These are phyloP conservation scores for Paraphoma chrysanthemicola DNA, from an alignment of 2,329 filamentous ascomycete genomes.

Conservation along the genomic window DNA sequence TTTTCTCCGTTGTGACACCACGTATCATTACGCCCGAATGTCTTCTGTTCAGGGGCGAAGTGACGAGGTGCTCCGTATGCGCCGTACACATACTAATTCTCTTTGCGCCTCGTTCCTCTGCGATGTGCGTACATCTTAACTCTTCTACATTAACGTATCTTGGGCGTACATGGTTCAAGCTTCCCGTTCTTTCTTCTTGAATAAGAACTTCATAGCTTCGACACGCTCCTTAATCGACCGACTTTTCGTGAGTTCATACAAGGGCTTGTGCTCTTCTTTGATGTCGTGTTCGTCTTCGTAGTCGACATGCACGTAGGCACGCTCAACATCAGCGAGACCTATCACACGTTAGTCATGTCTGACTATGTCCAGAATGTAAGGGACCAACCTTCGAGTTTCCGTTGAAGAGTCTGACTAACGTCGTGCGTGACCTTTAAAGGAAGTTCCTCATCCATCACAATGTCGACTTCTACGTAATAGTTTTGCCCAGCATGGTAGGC, in stretches of 20 bases:
- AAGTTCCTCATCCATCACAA: conserved; percentile 64
- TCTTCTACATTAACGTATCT: background rate
- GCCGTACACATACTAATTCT: too few relatives aligned
- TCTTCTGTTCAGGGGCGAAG: too few relatives aligned
- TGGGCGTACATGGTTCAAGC: background rate
- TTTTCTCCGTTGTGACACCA: too few relatives aligned
- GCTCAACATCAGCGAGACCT: conserved; percentile 49
- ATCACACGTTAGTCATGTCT: conserved; percentile 11
- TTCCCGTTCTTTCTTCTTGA: conserved; percentile 22
- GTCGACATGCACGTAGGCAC: conserved; percentile 60
- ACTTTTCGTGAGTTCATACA: conserved; percentile 43
- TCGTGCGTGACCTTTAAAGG: conserved; percentile 66
- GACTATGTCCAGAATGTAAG: background rate
- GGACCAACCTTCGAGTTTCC: conserved; percentile 63
- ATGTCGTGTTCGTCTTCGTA: conserved; percentile 52
- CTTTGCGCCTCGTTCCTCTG: too few relatives aligned
- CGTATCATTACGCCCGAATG: too few relatives aligned
- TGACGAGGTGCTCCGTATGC: too few relatives aligned
- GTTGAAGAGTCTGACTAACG: conserved; percentile 65
- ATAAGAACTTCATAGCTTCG: conserved; percentile 31
- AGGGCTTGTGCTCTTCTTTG: conserved; percentile 48
- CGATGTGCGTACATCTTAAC: background rate
- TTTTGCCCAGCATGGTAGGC: conserved; percentile 68
- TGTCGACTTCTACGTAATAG: conserved; percentile 69
- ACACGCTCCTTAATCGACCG: conserved; percentile 44